Base-by-base conservation (phyloP, 1,284 basidiomycete species). In the Ganoderma meredithae region DNA sequence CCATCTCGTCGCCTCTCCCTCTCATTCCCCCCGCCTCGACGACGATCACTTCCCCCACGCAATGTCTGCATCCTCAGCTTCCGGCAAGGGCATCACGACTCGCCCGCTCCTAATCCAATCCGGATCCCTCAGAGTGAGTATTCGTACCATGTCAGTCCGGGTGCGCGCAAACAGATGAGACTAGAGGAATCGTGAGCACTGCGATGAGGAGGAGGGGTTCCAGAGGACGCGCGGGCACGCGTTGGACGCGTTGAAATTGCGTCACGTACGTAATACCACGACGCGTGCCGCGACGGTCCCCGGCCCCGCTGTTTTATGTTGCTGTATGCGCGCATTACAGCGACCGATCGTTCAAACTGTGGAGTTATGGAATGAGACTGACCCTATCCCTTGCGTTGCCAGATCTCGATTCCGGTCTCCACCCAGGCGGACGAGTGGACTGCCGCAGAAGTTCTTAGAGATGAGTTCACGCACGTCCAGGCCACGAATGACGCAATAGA, bases 341-440 rank as follows among this genome's bases (percentile, higher is more conserved):
- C 27, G 9, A 58, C 36, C 55, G 55, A n/a, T 39, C n/a, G 33
- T 58, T 58, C 36, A 31, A 9, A 2, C 55, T 2, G 19, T 15
- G 10, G 39, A 43, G 58, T 25, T n/a, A 22, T 41, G 22, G 25
- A 39, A 17, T 15, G 43, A 36, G 60, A 40, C 64, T 73, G 52
- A 69, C 75, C 13, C 36, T 40, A 40, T 40, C 39, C 6, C 19
- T 19, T 33, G 58, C 40, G 9, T 13, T 43, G 39, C 2, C 40
- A 95, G 93, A 80, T 97, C 72, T 91, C 92, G 71, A 90, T 97
- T 79, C 95, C 93, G 68, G 93, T 97, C 71, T 91, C 94, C 60
- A 90, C 93, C 22, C 84, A 85, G 49, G 76, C 84, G 72, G 88
- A 95, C 77, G 90, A 95, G 80, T 97, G 95, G 95, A 93, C 95